Base-by-base conservation (phyloP, 352 stramenopile species). In the Phytopythium montanum region DNA sequence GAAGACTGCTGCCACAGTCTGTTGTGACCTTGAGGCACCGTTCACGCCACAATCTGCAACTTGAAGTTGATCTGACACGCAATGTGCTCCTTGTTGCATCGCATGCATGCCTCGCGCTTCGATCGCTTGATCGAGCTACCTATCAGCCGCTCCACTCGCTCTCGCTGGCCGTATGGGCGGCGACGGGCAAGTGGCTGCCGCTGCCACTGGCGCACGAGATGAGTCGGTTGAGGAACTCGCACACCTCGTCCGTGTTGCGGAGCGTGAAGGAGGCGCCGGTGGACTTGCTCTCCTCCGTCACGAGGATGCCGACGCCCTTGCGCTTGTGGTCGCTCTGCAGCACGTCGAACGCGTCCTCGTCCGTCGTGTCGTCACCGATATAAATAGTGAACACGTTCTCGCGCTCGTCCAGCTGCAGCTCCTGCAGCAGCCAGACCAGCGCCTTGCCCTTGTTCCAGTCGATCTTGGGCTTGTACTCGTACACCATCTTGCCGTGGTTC, bases 371-470 rank as follows among this genome's bases (percentile, higher is more conserved):
- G 62, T 97, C 89, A 23, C 89, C 89, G 49, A 97, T 96, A 78
- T 96, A 97, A 72, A 97, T 96, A 61, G 88, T 95, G 63, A 90
- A 96, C 14, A 96, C 80, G 13, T 92, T 72, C 31, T 92, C 79
- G 33, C 75, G 62, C 53, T 88, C 63, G 59, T 92, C 84, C 26
- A 94, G 63, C 1, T 74, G 80, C 12, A 96, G 72, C 33, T 79
- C 72, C 50, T 94, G 64, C 57, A 96, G 66, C 42, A 96, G 69
- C 89, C 88, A 96, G 31, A 94, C 56, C 33, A 97, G 74, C 51
- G 86, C 87, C 63, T 95, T 95, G 61, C 89, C 89, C 68, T 97
- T 97, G 80, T 97, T 89, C 89, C 89, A 97, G 54, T 94, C 80
- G 26, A 97, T 92, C 66, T 95, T 93, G 9, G 89, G 89, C 64